Percentiles rank a stretch among this genome's conserved stretches.
Conservation (phyloP, 2,329 filamentous ascomycete species). For the Ascochyta pisi region DNA sequence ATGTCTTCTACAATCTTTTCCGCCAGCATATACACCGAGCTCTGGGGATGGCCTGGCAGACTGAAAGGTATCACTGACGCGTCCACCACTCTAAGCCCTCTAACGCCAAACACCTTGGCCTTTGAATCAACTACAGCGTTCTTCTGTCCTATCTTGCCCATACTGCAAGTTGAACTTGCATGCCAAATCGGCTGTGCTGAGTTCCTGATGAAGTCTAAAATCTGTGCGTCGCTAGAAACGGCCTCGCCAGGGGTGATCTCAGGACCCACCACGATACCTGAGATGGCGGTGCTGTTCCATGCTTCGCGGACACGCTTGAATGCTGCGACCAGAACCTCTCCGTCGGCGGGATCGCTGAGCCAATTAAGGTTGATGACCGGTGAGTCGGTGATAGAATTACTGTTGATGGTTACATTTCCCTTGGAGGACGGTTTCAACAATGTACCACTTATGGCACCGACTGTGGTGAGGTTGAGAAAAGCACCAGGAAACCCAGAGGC, state of each 20-base stretch:
- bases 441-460: slow-evolving; percentile 25
- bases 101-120: slow-evolving; percentile 44
- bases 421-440: slow-evolving; percentile 23
- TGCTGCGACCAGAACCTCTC: slow-evolving; percentile 39
- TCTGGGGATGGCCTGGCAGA: slow-evolving; percentile 45
- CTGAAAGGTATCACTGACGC: slow-evolving; percentile 41
- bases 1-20: slow-evolving; percentile 28
- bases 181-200: slow-evolving; percentile 27
- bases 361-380: slow-evolving; percentile 47
- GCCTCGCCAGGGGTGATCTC: slow-evolving; percentile 37
- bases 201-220: slow-evolving; percentile 43
- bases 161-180: slow-evolving; percentile 30
- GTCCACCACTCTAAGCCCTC: slow-evolving; percentile 46
- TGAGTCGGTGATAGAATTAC: slow-evolving; percentile 31
- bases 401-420: slow-evolving; percentile 44
- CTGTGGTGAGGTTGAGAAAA: slow-evolving; percentile 16
- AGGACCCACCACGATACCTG: slow-evolving; percentile 27
- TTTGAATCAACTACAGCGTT: slow-evolving; percentile 46
- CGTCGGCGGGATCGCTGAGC: slow-evolving; percentile 41
- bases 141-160: slow-evolving; percentile 37
- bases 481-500: slow-evolving; percentile 25
- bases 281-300: slow-evolving; percentile 28
- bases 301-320: slow-evolving; percentile 42
- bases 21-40: slow-evolving; percentile 23
- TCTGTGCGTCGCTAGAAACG: slow-evolving; percentile 32